Conservation (phyloP, 2,329 filamentous ascomycete genomes). For the Chaetoscypha palmicola region DNA sequence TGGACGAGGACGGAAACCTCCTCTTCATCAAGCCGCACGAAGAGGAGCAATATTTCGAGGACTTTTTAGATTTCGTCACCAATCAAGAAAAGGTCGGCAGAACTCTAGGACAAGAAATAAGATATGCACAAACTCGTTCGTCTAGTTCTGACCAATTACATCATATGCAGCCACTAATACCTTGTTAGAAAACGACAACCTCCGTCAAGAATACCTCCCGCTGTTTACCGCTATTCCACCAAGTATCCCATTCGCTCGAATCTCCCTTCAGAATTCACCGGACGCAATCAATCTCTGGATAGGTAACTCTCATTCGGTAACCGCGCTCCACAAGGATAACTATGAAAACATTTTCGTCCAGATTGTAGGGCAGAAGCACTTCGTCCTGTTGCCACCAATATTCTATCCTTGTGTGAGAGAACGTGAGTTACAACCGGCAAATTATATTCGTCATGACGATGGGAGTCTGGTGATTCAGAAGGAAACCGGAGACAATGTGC, state of each 20-base stretch:
- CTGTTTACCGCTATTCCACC: slow-evolving; percentile 57
- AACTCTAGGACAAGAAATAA: slow-evolving; percentile 39
- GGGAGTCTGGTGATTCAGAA: slow-evolving; percentile 1
- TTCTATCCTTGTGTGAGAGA: slow-evolving; percentile 66
- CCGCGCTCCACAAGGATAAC: slow-evolving; percentile 72
- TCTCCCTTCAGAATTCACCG: slow-evolving; percentile 57
- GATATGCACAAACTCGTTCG: slow-evolving; percentile 70
- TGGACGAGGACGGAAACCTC: slow-evolving; percentile 27
- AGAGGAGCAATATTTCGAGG: slow-evolving; percentile 52
- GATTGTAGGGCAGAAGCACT: slow-evolving; percentile 65
- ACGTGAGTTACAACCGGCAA: slow-evolving; percentile 46
- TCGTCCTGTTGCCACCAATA: slow-evolving; percentile 65
- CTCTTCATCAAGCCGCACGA: slow-evolving; percentile 70
- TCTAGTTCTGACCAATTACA: slow-evolving; percentile 11
- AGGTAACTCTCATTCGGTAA: slow-evolving; percentile 62
- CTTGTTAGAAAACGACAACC: slow-evolving; percentile 66
- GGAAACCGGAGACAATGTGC: slow-evolving; percentile 41
- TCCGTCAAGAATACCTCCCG: slow-evolving; percentile 61
- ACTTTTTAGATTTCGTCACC: slow-evolving; percentile 56
- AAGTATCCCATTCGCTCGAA: slow-evolving; percentile 64
- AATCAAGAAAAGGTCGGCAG: slow-evolving; percentile 42
- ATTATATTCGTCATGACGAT: slow-evolving; percentile 39
- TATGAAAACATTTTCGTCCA: slow-evolving; percentile 85
- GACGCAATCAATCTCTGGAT: slow-evolving; percentile 83
- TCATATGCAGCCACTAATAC: background rate